A percentile compares a stretch with the other conserved stretches of the same genome.
Evolutionary conservation across 352 stramenopile species (phyloP).

Genomic region (Phytopythium boreale): DNA sequence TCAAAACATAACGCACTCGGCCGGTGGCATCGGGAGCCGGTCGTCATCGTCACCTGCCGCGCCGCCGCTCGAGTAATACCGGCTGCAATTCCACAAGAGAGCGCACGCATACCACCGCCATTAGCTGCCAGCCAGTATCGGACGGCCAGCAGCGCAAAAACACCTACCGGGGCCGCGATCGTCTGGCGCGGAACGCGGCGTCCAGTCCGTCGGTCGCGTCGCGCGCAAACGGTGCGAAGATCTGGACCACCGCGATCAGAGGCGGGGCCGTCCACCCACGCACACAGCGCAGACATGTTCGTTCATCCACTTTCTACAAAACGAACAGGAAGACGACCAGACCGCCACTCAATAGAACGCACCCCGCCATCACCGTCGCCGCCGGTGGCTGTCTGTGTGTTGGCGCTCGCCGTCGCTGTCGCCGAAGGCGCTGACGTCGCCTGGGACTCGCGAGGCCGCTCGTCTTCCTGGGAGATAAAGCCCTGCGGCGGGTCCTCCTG

Average conservation of each 20-base stretch:
- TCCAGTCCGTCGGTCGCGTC: conserved; percentile 6
- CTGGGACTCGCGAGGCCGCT: not conserved
- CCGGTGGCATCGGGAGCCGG: not conserved
- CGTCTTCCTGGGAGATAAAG: conserved; percentile 23
- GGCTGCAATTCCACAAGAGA: not conserved
- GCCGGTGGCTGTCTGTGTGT: conserved; percentile 13
- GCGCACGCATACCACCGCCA: not conserved
- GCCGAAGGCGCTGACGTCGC: not conserved
- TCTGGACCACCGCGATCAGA: not conserved
- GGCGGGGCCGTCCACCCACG: not conserved
- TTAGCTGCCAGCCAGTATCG: not conserved
- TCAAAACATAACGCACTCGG: not conserved
- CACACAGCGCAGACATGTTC: not conserved
- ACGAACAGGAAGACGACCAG: not conserved
- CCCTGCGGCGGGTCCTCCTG: conserved; percentile 68
- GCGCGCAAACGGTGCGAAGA: not conserved
- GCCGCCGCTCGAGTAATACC: not conserved
- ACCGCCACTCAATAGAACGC: not conserved
- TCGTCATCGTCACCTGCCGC: not conserved
- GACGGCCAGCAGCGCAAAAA: not conserved
- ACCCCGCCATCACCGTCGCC: conserved; percentile 2
- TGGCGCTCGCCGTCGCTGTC: conserved; percentile 10
- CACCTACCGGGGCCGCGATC: not conserved
- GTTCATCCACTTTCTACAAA: not conserved
- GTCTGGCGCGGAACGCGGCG: conserved; percentile 6